Base-by-base conservation (phyloP, 306 rosid species). In the Casuarina cunninghamiana region DNA sequence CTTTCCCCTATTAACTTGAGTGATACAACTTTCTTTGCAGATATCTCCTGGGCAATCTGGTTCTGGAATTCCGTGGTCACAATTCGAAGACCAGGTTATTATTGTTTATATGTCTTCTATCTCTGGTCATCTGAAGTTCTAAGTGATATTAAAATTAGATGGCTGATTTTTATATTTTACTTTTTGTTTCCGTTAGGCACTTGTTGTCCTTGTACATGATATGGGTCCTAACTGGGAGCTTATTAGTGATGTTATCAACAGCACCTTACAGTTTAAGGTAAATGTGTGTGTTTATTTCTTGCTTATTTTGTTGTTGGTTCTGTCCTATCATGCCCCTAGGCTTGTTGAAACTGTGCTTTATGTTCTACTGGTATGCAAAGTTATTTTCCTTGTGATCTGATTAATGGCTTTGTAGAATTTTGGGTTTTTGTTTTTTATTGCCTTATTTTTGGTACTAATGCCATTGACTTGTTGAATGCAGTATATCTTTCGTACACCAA, bases 211-310 rank as follows among this genome's bases (percentile, higher is more conserved):
- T 74, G 99, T 93, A 61, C 99, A 96, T 81, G 99, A 96, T 83
- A 91, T 96, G 99, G 99, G 99, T 77, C 99, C 92, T 37, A 96
- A 96, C 75, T 96, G 99, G 99, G 99, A 96, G 93, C 93, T 96
- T 58, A 87, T 96, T 61, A 91, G 98, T 58, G 99, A 96, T 85
- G 97, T 96, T 68, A 88, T 96, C 78, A 96, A 91, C 81, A 90
- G 92, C 77, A 89, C 94, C 39, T 83, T 96, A 78, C 99, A 93
- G 69, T 88, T 96, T 60, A 93, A 93, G 98, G 99, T 96, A 83
- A 75, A 73, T 60, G 26, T 77, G 26, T 77, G 4, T 61, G 2
- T 69, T 68, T 12, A 55, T 15, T 19, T 19, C 3, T 35, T 61
- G 32, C 50, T 49, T 32, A 13, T 67, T n/a, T 50, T 42, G 6